Evolutionary conservation across 768 basidiomycete genomes (phyloP).

Genomic region (Grammothele lineata): DNA sequence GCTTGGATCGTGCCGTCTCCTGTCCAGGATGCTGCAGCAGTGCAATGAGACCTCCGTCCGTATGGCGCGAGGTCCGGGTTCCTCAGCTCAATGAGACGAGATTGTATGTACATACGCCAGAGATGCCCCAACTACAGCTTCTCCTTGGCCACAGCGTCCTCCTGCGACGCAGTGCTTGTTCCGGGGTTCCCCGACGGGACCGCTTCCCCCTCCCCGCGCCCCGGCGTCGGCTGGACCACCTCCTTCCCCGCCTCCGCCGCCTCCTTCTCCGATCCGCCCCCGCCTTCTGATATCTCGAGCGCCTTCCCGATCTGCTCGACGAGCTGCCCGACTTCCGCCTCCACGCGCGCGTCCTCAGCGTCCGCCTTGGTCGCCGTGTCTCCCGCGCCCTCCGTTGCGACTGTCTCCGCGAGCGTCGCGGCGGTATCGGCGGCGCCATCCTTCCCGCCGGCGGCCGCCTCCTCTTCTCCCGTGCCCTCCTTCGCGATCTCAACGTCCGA

Average conservation of each 20-base stretch:
- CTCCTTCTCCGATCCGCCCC: background rate
- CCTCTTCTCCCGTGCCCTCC: background rate
- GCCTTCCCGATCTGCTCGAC: conserved; percentile 6
- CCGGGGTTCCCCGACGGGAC: background rate
- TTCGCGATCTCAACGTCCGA: background rate
- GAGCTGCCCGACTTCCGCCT: conserved; percentile 7
- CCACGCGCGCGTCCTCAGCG: conserved; percentile 4
- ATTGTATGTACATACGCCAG: too few relatives aligned
- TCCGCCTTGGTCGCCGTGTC: background rate
- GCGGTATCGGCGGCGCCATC: background rate
- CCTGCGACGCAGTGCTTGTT: background rate
- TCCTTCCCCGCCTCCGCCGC: background rate
- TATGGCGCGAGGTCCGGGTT: too few relatives aligned
- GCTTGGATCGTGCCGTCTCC: too few relatives aligned
- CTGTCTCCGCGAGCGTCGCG: background rate
- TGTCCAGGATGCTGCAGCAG: too few relatives aligned
- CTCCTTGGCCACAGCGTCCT: background rate
- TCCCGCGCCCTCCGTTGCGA: background rate
- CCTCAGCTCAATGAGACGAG: too few relatives aligned
- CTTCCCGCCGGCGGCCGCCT: background rate
- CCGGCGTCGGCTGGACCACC: background rate
- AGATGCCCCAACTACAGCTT: background rate
- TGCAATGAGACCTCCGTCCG: too few relatives aligned
- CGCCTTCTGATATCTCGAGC: conserved; percentile 6
- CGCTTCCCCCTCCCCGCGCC: background rate